Evolutionary conservation across 106 monocot genomes (phyloP).

Genomic region (Acorus calamus): DNA sequence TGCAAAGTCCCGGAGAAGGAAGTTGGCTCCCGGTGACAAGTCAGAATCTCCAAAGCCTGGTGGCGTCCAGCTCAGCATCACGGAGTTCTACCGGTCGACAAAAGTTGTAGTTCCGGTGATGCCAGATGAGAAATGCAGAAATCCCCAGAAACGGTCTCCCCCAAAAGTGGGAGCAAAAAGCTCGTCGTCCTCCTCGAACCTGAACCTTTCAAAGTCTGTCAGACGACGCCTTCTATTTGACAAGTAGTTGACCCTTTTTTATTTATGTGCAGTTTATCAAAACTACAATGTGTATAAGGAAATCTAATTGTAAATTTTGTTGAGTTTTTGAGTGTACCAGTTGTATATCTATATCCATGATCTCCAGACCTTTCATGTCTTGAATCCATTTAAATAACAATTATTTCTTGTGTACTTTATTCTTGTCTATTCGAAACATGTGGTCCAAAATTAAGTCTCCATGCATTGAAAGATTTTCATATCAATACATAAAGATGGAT

Average conservation of each 20-base stretch:
- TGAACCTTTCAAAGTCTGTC: conserved; percentile 40
- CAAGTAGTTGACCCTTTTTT: conserved; percentile 5
- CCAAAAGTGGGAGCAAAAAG: conserved; percentile 12
- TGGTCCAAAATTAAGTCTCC: no score
- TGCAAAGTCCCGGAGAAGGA: conserved; percentile 33
- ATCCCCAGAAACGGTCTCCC: conserved; percentile 1
- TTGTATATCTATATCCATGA: no score
- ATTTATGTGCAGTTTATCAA: no score
- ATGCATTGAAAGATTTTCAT: no score
- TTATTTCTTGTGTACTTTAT: no score
- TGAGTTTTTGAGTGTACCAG: no score
- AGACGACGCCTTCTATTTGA: conserved; percentile 68
- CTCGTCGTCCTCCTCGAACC: conserved; percentile 13
- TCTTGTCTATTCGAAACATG: no score
- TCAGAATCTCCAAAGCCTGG: conserved; percentile 23
- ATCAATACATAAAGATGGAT: no score
- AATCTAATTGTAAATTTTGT: no score
- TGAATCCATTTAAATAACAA: no score
- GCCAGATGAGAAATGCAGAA: conserved; percentile 16
- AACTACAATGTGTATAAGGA: no score
- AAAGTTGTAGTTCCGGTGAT: conserved; percentile 23
- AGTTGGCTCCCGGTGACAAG: conserved; percentile 4
- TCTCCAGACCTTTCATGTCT: no score
- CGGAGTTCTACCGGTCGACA: conserved; percentile 69
- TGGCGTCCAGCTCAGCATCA: conserved; percentile 70